Percentiles rank a stretch among this genome's conserved stretches.
These are phyloP conservation scores for Populus tomentosa DNA, from an alignment of 441 rosid species.

Conservation along the genomic window DNA sequence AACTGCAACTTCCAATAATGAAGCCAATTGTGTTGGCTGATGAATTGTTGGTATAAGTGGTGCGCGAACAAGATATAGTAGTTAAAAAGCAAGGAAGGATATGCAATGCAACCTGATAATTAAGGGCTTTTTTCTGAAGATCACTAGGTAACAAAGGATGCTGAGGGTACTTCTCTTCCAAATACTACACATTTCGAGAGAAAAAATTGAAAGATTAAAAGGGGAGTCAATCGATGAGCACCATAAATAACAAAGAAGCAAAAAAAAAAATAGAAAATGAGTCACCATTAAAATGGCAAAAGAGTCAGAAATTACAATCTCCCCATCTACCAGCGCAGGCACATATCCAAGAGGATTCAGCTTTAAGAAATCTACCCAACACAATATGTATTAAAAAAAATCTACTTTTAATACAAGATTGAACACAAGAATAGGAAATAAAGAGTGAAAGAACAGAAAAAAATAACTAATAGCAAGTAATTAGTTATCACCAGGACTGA, in stretches of 20 bases:
- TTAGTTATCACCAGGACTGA: conserved; percentile 40
- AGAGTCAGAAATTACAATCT: conserved; percentile 61
- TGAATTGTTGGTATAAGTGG: not conserved
- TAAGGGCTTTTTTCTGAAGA: conserved; percentile 53
- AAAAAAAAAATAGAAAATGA: not conserved
- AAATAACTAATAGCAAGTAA: not conserved
- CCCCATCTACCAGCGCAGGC: conserved; percentile 78
- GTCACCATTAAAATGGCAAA: conserved; percentile 70
- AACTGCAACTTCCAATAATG: not conserved
- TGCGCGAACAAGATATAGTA: not conserved
- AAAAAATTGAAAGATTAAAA: not conserved
- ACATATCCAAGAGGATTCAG: conserved; percentile 80
- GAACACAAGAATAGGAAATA: not conserved
- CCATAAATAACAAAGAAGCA: not conserved
- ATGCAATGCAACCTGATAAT: conserved; percentile 48
- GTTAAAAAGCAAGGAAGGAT: not conserved
- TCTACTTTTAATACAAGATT: not conserved
- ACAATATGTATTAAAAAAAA: not conserved
- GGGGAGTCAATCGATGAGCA: not conserved
- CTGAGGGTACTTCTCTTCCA: conserved; percentile 83
- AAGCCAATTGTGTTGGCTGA: not conserved
- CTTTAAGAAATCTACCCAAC: conserved; percentile 49
- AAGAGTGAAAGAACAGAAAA: not conserved
- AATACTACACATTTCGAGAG: conserved; percentile 37
- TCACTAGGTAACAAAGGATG: conserved; percentile 62